phyloP scores from a whole-genome alignment of 2,329 filamentous ascomycete species.

The Chrysoporthe puriensis region DNA sequence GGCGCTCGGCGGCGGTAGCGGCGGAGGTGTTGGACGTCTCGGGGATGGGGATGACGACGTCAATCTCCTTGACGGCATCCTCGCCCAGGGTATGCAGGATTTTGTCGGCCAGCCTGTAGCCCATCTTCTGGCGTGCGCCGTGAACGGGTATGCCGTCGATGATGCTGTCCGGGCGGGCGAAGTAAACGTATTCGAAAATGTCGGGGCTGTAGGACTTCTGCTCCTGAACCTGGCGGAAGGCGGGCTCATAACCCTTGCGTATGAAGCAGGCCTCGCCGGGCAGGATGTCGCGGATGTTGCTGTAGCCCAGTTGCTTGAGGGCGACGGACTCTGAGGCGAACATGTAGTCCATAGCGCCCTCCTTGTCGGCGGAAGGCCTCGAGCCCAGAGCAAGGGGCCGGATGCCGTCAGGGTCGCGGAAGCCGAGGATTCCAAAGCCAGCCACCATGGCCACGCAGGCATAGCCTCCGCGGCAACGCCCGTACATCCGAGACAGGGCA shows the following conservation, averaged over 20 bases:
- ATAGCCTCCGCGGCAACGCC: slow-evolving; percentile 75
- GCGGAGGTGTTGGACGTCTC: slow-evolving; percentile 84
- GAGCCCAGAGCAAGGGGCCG: slow-evolving; percentile 81
- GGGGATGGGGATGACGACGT: slow-evolving; percentile 78
- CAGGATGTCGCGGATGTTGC: slow-evolving; percentile 73
- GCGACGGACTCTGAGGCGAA: slow-evolving; percentile 89
- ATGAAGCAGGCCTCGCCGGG: slow-evolving; percentile 88
- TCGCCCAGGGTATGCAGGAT: slow-evolving; percentile 70
- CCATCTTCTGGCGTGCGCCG: slow-evolving; percentile 84
- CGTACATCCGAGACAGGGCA: slow-evolving; percentile 73
- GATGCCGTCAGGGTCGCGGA: slow-evolving; percentile 80
- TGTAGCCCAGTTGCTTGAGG: slow-evolving; percentile 79
- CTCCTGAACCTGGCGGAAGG: slow-evolving; percentile 75
- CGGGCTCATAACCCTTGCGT: slow-evolving; percentile 73
- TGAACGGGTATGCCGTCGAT: slow-evolving; percentile 91
- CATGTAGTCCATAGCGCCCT: slow-evolving; percentile 79
- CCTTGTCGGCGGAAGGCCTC: slow-evolving; percentile 65
- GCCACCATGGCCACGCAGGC: slow-evolving; percentile 86
- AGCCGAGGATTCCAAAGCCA: slow-evolving; percentile 77
- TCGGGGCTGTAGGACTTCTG: slow-evolving; percentile 77
- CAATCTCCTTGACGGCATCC: slow-evolving; percentile 74
- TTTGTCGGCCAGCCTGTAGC: slow-evolving; percentile 74
- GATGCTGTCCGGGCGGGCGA: slow-evolving; percentile 77
- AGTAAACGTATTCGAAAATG: slow-evolving; percentile 88
- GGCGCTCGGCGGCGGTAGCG: slow-evolving; percentile 71